Evolutionary conservation across 2,329 filamentous ascomycete species (phyloP), one percentile per base, ranked within the genome.

Genomic region (Sclerotinia nivalis): DNA sequence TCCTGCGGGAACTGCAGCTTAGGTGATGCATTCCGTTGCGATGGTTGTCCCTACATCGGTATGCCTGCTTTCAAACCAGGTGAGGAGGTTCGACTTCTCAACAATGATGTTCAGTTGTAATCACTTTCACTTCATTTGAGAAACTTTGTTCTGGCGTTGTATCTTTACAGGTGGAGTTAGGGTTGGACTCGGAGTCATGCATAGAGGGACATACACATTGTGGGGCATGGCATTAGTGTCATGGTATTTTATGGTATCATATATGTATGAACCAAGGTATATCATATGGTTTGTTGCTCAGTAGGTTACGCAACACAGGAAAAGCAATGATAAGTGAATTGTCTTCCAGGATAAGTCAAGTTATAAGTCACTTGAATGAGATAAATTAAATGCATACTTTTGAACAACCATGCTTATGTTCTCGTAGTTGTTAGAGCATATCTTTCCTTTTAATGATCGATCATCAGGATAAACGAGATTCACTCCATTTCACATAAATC

Each of bases 61-160:
- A 85, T 99, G 75, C 96, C 96, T 20, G 92, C 96, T 6, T 99
- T 99, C 85, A 97, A 97, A 84, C 93, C 93, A 4, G 96, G 96
- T 22, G 94, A 99, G 84, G 93, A 98, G 82, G 93, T 98, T 65
- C 87, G 89, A 77, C 84, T 99, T 71, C 79, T 97, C 77, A 95
- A 96, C 80, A 93, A 97, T 74, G 88, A 93, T 77, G 88, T 93
- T 71, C 94, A 97, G 83, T 82, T 97, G 78, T 97, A 78, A 80
- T 55, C 20, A 22, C 34, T 61, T 43, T 45, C 20, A 28, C 31
- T 34, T 62, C 28, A 40, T 52, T 64, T 34, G 31, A 40, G 61
- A 22, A 52, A 52, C 47, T 34, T 34, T 28, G 15, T 55, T 54
- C 31, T 55, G 58, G 47, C 37, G 49, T 69, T 10, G 47, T 31